phyloP scores from a whole-genome alignment of 805 yeast genomes.

The Candida cerambycidarum region DNA sequence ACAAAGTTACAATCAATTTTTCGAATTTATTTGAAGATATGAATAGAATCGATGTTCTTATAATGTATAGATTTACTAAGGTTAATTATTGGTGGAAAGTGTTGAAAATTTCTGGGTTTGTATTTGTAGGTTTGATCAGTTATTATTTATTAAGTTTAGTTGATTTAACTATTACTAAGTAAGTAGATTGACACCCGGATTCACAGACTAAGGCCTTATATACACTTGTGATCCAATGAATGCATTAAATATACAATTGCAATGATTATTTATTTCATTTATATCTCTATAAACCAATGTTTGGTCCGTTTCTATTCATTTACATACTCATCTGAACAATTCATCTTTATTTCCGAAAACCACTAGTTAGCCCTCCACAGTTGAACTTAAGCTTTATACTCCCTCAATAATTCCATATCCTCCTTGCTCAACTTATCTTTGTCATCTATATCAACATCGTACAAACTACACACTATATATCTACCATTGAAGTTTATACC shows the following conservation, averaged over 20 bases:
- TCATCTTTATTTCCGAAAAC: too few relatives aligned
- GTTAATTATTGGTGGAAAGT: slow-evolving; percentile 64
- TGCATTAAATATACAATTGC: slow-evolving; percentile 2
- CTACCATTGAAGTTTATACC: slow-evolving; percentile 62
- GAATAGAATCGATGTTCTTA: slow-evolving; percentile 51
- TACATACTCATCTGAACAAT: too few relatives aligned
- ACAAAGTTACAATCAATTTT: slow-evolving; percentile 62
- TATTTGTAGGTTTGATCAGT: slow-evolving; percentile 59
- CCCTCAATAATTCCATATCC: slow-evolving; percentile 25
- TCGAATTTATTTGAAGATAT: slow-evolving; percentile 69
- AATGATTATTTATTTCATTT: too few relatives aligned
- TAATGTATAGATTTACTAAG: slow-evolving; percentile 62
- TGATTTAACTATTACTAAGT: slow-evolving; percentile 21
- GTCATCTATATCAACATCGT: slow-evolving; percentile 38
- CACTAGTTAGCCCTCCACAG: too few relatives aligned
- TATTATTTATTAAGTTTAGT: slow-evolving; percentile 45
- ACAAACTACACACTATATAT: slow-evolving; percentile 53
- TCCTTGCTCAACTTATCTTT: slow-evolving; percentile 19
- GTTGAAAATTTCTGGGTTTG: slow-evolving; percentile 56
- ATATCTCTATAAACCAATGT: too few relatives aligned
- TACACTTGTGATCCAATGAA: too few relatives aligned
- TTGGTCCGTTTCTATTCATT: too few relatives aligned
- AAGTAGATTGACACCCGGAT: too few relatives aligned
- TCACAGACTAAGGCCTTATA: too few relatives aligned
- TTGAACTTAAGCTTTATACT: slow-evolving; percentile 1